Conservation (phyloP, 1,139 yeast genomes). For the Nakaseomyces delphensis region DNA sequence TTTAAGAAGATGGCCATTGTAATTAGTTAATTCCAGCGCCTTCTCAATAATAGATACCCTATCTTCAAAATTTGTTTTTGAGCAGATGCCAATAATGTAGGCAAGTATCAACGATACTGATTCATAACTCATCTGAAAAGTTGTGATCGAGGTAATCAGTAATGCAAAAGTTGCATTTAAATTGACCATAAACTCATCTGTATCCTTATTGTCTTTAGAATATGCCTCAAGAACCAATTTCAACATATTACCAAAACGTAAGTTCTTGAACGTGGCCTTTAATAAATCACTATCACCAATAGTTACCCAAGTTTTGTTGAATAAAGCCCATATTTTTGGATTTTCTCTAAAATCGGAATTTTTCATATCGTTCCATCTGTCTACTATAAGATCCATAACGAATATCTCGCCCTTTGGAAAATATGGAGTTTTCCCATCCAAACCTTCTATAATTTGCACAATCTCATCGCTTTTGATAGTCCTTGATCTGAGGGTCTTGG, state of each 20-base stretch:
- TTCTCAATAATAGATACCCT: slow-evolving; percentile 12
- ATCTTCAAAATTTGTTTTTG: background rate
- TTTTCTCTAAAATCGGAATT: slow-evolving; percentile 38
- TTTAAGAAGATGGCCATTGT: slow-evolving; percentile 6
- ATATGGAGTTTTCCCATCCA: slow-evolving; percentile 39
- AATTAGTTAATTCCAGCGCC: slow-evolving; percentile 17
- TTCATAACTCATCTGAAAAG: slow-evolving; percentile 1
- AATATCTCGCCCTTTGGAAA: slow-evolving; percentile 58
- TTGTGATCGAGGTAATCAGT: background rate
- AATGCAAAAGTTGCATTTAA: slow-evolving; percentile 12
- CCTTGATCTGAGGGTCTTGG: slow-evolving; percentile 56
- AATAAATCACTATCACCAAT: slow-evolving; percentile 19
- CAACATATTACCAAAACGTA: slow-evolving; percentile 31
- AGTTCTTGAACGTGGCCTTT: slow-evolving; percentile 34
- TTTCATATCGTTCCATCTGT: slow-evolving; percentile 48
- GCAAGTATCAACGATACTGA: background rate
- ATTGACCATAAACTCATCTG: slow-evolving; percentile 11
- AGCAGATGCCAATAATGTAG: background rate
- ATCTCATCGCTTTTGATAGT: slow-evolving; percentile 33
- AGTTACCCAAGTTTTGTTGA: slow-evolving; percentile 36
- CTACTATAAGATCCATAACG: slow-evolving; percentile 57
- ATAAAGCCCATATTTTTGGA: slow-evolving; percentile 41
- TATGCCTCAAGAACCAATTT: slow-evolving; percentile 12
- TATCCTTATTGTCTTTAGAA: slow-evolving; percentile 11
- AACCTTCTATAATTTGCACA: slow-evolving; percentile 38